Evolutionary conservation across 768 basidiomycete genomes (phyloP).

Genomic region (Mycena vulgaris): DNA sequence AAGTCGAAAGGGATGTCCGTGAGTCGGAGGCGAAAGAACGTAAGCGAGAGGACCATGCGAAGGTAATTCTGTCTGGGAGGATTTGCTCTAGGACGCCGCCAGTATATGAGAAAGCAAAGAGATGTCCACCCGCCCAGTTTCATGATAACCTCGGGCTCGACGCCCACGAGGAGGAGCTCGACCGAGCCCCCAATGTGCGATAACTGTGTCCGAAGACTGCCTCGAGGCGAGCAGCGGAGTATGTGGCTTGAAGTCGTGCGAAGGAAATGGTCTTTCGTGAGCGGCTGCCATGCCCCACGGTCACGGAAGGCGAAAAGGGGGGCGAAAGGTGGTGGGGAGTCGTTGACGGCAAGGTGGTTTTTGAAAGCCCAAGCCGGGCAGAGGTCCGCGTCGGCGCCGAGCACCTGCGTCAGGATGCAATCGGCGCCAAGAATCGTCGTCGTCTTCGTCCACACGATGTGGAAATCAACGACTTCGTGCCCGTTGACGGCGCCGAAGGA

Average conservation of each 20-base stretch:
- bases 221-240: background rate
- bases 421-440: background rate
- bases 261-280: background rate
- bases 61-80: background rate
- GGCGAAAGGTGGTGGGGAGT: background rate
- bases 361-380: background rate
- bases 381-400: too few relatives aligned
- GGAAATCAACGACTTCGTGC: too few relatives aligned
- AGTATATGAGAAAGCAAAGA: too few relatives aligned
- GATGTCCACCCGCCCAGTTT: too few relatives aligned
- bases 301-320: background rate
- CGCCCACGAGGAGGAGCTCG: background rate
- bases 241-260: background rate
- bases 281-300: background rate
- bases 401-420: background rate
- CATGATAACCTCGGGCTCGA: too few relatives aligned
- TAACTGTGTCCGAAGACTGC: conserved; percentile 8
- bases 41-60: background rate
- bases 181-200: conserved; percentile 15
- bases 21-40: background rate
- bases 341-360: background rate
- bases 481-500: background rate
- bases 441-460: too few relatives aligned
- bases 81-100: too few relatives aligned
- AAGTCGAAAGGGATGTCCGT: background rate